Evolutionary conservation across 768 basidiomycete genomes (phyloP).

Genomic region (Kwoniella sp.): DNA sequence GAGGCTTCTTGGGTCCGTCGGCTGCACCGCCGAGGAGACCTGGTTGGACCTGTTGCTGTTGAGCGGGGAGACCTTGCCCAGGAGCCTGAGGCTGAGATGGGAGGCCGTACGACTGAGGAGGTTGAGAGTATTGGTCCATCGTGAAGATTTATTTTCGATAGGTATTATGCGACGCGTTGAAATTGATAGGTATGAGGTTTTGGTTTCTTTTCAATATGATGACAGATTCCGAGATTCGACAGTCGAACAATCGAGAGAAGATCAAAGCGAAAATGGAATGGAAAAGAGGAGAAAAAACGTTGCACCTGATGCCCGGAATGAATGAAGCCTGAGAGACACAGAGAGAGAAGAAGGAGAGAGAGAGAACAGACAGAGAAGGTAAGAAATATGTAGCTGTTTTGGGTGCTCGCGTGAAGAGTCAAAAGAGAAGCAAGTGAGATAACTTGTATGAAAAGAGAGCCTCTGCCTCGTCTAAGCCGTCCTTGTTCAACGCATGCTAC

Average conservation of each 20-base stretch:
- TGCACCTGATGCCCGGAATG: slow-evolving; percentile 26
- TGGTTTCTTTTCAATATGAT: background rate
- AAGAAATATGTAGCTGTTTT: slow-evolving; percentile 8
- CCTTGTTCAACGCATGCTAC: too few relatives aligned
- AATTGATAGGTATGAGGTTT: background rate
- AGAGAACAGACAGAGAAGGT: slow-evolving; percentile 39
- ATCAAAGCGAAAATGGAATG: slow-evolving; percentile 56
- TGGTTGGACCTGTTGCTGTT: background rate
- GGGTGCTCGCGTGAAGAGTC: background rate
- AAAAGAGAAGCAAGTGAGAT: slow-evolving; percentile 1
- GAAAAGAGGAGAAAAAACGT: slow-evolving; percentile 51
- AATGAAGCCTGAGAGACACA: slow-evolving; percentile 47
- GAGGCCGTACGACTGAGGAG: slow-evolving; percentile 6
- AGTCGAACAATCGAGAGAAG: background rate
- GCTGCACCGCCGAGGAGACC: slow-evolving; percentile 9
- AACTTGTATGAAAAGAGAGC: too few relatives aligned
- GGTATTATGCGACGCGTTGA: background rate
- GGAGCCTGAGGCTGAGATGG: slow-evolving; percentile 5
- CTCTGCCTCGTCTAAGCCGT: too few relatives aligned
- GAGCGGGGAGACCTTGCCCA: slow-evolving; percentile 13
- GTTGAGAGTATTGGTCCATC: slow-evolving; percentile 23
- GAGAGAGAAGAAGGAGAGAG: slow-evolving; percentile 52
- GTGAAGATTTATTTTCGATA: slow-evolving; percentile 3
- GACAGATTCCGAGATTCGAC: slow-evolving; percentile 17
- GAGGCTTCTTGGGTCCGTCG: slow-evolving; percentile 65